Conservation (phyloP, 108 stramenopile genomes). For the Skeletonema tropicum region DNA sequence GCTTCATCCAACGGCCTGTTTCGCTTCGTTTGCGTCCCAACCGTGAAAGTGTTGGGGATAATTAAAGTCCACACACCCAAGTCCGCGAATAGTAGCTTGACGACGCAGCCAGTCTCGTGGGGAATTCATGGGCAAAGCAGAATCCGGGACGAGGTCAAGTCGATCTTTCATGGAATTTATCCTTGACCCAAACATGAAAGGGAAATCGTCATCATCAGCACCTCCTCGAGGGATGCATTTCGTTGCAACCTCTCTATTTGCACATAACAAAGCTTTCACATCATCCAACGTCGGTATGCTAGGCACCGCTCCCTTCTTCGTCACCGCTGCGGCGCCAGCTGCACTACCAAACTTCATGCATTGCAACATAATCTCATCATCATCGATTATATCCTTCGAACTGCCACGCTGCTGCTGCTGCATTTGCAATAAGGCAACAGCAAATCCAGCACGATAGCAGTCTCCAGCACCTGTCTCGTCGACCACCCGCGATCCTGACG, state of each 20-base stretch:
- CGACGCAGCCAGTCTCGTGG: conserved; percentile 69
- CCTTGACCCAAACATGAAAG: conserved; percentile 79
- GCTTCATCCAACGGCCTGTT: conserved; percentile 62
- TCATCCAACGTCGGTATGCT: conserved; percentile 58
- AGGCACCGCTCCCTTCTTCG: conserved; percentile 61
- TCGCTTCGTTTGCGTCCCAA: conserved; percentile 53
- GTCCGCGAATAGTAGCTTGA: conserved; percentile 66
- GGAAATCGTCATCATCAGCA: conserved; percentile 52
- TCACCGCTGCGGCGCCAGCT: conserved; percentile 74
- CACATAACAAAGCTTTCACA: conserved; percentile 43
- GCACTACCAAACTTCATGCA: conserved; percentile 77
- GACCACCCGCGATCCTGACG: conserved; percentile 47
- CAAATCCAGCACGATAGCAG: conserved; percentile 85
- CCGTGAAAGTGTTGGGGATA: conserved; percentile 84
- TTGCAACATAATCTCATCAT: conserved; percentile 20
- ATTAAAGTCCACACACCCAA: conserved; percentile 89
- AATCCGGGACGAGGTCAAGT: conserved; percentile 51
- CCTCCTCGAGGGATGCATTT: conserved; percentile 36
- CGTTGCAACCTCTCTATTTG: conserved; percentile 1
- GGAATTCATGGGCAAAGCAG: conserved; percentile 24
- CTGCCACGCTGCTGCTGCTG: conserved; percentile 44
- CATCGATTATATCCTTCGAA: conserved; percentile 1
- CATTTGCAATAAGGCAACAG: conserved; percentile 65
- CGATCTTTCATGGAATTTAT: conserved; percentile 90
- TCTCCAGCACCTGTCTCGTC: conserved; percentile 90